Base-by-base conservation (phyloP, 495 filamentous ascomycete species). In the Neurospora sp. region DNA sequence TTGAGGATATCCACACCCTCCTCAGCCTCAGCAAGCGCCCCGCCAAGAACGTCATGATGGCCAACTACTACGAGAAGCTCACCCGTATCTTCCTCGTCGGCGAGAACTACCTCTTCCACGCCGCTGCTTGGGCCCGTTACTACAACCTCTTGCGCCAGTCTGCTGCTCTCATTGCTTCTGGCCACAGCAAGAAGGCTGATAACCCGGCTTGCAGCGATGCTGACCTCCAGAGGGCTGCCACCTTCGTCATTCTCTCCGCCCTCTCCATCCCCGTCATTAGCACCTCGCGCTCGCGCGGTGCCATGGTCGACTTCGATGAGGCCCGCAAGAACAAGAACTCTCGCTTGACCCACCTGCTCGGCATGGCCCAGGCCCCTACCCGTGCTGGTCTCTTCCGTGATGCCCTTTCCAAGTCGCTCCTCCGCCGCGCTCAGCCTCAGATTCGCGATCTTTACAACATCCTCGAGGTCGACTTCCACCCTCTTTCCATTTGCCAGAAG, bases 41-140 rank as follows among this genome's bases (percentile, higher is more conserved):
- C 46, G 92, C 96, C n/a, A 98, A 98, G 91, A 97, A 98, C 82
- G 88, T 97, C 76, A 98, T 98, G 94, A 99, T 99, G 96, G 96
- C 96, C 82, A 99, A 98, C 85, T 99, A 99, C 89, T 99, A 98
- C 84, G 96, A 99, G 87, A 97, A 98, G 84, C 89, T 99, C 70
- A 97, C 96, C 44, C 90, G 94, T 69, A 99, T 99, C 80, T 99
- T 99, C 87, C 89, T 99, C 46, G 96, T 98, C 76, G 96, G 94
- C 82, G 96, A 97, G 85, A 99, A 99, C 85, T 98, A 98, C 80
- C 90, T 99, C 38, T 99, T 99, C 91, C 96, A 99, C 80, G 96
- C 96, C 75, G 96, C 96, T 59, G 94, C 96, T 69, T 98, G 92
- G 92, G 94, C 93, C 75, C 89, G 96, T 71, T 98, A 97, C 86